Conservation (phyloP, 495 filamentous ascomycete genomes). For the Aspergillus steynii region DNA sequence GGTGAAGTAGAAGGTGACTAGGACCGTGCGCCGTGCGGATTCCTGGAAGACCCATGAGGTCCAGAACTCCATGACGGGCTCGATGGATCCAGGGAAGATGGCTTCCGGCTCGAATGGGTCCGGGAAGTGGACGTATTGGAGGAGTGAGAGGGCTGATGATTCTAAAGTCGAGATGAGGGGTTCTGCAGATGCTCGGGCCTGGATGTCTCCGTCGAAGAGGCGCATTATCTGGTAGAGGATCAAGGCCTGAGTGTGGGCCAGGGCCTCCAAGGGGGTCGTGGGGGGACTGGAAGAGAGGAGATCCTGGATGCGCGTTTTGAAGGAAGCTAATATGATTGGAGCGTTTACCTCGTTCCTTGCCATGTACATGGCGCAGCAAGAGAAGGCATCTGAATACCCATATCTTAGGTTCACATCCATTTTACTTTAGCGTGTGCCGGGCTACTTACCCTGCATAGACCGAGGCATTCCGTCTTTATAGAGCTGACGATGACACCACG, state of each 20-base stretch:
- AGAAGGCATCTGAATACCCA: conserved; percentile 42
- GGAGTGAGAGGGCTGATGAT: conserved; percentile 21
- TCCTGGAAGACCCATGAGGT: conserved; percentile 47
- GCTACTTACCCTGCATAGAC: conserved; percentile 45
- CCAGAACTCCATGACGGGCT: conserved; percentile 40
- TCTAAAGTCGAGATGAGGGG: conserved; percentile 42
- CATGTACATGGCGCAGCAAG: conserved; percentile 50
- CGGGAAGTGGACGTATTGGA: conserved; percentile 23
- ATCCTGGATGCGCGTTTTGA: conserved; percentile 38
- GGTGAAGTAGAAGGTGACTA: conserved; percentile 41
- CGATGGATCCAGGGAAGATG: conserved; percentile 17
- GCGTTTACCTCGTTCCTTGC: conserved; percentile 47
- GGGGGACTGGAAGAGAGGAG: conserved; percentile 37
- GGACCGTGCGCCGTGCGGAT: conserved; percentile 47
- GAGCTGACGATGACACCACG: conserved; percentile 50
- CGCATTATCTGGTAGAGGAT: conserved; percentile 48
- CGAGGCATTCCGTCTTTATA: conserved; percentile 49
- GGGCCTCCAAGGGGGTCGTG: conserved; percentile 21
- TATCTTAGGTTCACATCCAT: neutral
- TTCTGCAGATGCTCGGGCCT: conserved; percentile 48
- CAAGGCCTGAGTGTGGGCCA: conserved; percentile 37
- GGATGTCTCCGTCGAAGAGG: conserved; percentile 58
- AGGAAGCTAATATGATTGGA: conserved; percentile 40
- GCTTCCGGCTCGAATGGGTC: conserved; percentile 5
- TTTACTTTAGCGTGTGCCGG: neutral